These are phyloP conservation scores for Blumeriella jaapii DNA, from an alignment of 2,329 filamentous ascomycete species.

Conservation along the genomic window DNA sequence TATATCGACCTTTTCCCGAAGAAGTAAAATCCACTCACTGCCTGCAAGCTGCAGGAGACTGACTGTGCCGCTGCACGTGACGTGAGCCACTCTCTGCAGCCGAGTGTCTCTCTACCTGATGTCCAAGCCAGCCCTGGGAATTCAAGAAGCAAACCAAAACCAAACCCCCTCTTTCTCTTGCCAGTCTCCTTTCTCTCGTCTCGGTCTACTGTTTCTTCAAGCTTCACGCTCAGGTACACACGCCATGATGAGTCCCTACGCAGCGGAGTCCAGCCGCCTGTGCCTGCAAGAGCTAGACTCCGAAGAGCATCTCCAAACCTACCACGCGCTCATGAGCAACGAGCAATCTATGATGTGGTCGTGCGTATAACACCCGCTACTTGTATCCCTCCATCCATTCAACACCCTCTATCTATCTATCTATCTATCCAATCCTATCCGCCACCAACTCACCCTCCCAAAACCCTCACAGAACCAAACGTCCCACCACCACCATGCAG, in stretches of 20 bases:
- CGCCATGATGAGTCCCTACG: conserved; percentile 6
- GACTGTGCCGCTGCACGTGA: too few relatives aligned
- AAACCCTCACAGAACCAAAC: neutral
- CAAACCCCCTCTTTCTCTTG: neutral
- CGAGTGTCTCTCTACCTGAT: neutral
- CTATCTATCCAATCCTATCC: neutral
- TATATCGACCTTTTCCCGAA: neutral
- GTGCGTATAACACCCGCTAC: conserved; percentile 5
- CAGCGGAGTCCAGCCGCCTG: conserved; percentile 12
- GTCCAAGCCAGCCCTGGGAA: neutral
- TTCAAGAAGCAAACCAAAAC: too few relatives aligned
- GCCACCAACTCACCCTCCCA: neutral
- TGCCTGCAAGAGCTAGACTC: conserved; percentile 9
- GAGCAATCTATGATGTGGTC: conserved; percentile 10
- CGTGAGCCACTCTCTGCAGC: conserved; percentile 2
- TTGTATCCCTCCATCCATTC: neutral
- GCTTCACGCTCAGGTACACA: neutral
- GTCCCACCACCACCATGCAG: neutral
- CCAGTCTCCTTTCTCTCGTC: neutral
- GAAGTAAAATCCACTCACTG: too few relatives aligned
- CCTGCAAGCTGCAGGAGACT: too few relatives aligned
- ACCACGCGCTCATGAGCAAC: conserved; percentile 8
- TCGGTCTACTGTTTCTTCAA: neutral
- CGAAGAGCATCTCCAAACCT: conserved; percentile 12
- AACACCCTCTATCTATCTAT: neutral